Evolutionary conservation across 1,139 yeast genomes (phyloP), one percentile per base, ranked within the genome.

Genomic region (Candida freyschussii): DNA sequence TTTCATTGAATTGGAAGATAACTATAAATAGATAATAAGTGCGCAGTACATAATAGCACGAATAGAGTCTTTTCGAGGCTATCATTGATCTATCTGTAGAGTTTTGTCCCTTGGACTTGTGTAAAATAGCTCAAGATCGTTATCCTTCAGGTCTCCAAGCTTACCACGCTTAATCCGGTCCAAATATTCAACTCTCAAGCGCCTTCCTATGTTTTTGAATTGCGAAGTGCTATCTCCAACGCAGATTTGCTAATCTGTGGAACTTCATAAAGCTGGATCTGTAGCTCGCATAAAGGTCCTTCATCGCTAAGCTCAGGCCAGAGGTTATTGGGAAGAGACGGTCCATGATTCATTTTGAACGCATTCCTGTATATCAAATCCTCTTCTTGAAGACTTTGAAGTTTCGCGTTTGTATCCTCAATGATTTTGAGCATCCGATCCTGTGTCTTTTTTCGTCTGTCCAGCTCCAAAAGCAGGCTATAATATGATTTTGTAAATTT

Each of bases 1-100:
- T 48, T 80, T 82, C 51, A 61, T 65, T 12, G 53, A 59, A 1
- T 56, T 77, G 38, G 87, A 80, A 50, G 64, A 61, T 36, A 45
- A 43, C 13, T 75, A 69, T 51, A 50, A 60, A 40, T 61, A 46
- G n/a, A n/a, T n/a, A n/a, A n/a, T 21, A 19, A n/a, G n/a, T n/a
- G n/a, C n/a, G n/a, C n/a, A n/a, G n/a, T n/a, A n/a, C n/a, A n/a
- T n/a, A n/a, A n/a, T n/a, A n/a, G n/a, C n/a, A n/a, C n/a, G n/a
- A n/a, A n/a, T n/a, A n/a, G n/a, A n/a, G n/a, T n/a, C n/a, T n/a
- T n/a, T n/a, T n/a, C n/a, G n/a, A n/a, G n/a, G n/a, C n/a, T n/a
- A n/a, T n/a, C n/a, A n/a, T n/a, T n/a, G n/a, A n/a, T n/a, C n/a
- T n/a, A n/a, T n/a, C n/a, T n/a, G n/a, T n/a, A n/a, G n/a, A n/a